These are phyloP conservation scores for Ganoderma resinaceum DNA, from an alignment of 1,284 basidiomycete species.

Conservation along the genomic window DNA sequence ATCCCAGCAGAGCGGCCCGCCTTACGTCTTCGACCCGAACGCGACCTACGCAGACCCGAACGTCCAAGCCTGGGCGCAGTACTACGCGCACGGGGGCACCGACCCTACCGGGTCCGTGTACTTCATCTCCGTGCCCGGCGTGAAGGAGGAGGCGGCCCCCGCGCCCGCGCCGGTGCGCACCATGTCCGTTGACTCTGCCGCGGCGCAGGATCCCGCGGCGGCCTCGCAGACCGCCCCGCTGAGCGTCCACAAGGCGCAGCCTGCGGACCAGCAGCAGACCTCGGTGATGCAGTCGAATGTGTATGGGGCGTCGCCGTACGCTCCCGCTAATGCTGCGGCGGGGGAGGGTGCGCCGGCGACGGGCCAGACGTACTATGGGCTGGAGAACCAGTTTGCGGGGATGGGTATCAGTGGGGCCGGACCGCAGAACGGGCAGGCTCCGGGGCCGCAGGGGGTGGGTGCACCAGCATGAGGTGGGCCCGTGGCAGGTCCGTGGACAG, in stretches of 20 bases:
- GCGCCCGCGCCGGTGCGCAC: constrained; percentile 20
- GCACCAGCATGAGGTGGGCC: constrained; percentile 31
- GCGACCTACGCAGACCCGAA: constrained; percentile 73
- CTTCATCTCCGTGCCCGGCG: constrained; percentile 75
- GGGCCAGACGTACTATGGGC: constrained; percentile 35
- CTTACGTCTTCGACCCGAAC: constrained; percentile 73
- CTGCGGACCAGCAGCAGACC: constrained; percentile 17
- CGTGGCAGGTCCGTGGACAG: not conserved
- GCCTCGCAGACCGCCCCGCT: constrained; percentile 25
- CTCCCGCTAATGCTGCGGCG: constrained; percentile 19
- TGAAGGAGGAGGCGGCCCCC: constrained; percentile 52
- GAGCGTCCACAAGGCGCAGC: constrained; percentile 24
- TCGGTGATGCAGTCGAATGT: constrained; percentile 13
- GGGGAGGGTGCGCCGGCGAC: constrained; percentile 21
- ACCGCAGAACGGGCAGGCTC: constrained; percentile 27
- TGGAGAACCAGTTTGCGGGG: constrained; percentile 42
- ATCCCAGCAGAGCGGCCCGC: constrained; percentile 54
- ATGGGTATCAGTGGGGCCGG: constrained; percentile 40
- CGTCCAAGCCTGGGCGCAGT: constrained; percentile 82
- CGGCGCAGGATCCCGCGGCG: constrained; percentile 5
- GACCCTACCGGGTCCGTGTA: constrained; percentile 77
- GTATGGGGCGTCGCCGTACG: constrained; percentile 39
- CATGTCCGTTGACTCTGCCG: constrained; percentile 23
- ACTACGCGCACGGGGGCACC: constrained; percentile 77
- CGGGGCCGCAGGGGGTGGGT: constrained; percentile 38